These are phyloP conservation scores for Syncephalastrum racemosum DNA, from an alignment of 371 early-diverging fungal genomes.

Conservation along the genomic window DNA sequence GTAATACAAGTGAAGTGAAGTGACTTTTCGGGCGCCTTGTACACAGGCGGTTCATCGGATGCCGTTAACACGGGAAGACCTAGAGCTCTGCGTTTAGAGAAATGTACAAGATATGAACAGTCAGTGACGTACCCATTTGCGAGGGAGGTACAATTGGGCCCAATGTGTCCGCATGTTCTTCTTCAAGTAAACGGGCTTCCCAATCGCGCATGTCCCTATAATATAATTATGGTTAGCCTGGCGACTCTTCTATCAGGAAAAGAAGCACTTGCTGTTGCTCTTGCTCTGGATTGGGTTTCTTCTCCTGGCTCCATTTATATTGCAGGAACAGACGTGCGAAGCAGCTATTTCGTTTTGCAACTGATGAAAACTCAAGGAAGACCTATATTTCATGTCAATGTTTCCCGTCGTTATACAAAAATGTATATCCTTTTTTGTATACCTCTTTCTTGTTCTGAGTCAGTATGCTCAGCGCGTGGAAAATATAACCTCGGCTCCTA, in stretches of 20 bases:
- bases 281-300: slow-evolving; percentile 9
- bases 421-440: slow-evolving; percentile 6
- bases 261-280: slow-evolving; percentile 10
- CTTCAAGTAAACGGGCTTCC: slow-evolving; percentile 32
- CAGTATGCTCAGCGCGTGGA: slow-evolving; percentile 27
- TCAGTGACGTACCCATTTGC: background rate
- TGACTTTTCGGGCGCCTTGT: slow-evolving; percentile 34
- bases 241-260: background rate
- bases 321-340: slow-evolving; percentile 41
- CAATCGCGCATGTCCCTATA: slow-evolving; percentile 26
- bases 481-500: slow-evolving; percentile 40
- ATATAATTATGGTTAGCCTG: background rate
- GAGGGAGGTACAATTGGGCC: slow-evolving; percentile 6
- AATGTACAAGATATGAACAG: background rate
- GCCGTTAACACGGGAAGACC: slow-evolving; percentile 25
- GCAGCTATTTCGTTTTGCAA: slow-evolving; percentile 42
- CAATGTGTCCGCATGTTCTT: slow-evolving; percentile 13
- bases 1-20: slow-evolving; percentile 79
- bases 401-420: slow-evolving; percentile 10
- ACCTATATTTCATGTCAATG: slow-evolving; percentile 29
- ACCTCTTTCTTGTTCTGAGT: slow-evolving; percentile 35
- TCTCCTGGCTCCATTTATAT: slow-evolving; percentile 16
- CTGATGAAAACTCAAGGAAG: slow-evolving; percentile 44
- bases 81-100: background rate
- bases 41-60: slow-evolving; percentile 7